Percentiles rank a stretch among this genome's conserved stretches.
Conservation (phyloP, 805 yeast genomes). For the Kodamaea kaohsiungensis region DNA sequence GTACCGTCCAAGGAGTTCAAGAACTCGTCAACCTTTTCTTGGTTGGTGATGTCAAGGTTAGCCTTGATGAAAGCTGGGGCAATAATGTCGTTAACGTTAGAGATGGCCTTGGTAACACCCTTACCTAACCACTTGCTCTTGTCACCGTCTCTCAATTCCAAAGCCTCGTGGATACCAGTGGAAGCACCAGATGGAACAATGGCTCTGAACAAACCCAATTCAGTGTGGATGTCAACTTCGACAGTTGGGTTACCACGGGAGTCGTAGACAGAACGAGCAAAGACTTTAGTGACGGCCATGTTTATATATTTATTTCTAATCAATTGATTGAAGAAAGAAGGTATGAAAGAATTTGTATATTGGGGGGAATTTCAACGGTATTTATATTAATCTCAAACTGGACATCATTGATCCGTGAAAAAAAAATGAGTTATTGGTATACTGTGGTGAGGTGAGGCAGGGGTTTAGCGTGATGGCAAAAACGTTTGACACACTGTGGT, state of each 20-base stretch:
- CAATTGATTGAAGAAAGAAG: conserved; percentile 9
- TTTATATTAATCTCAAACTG: not conserved
- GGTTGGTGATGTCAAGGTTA: conserved; percentile 81
- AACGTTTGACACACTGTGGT: not conserved
- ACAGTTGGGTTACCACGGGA: conserved; percentile 99
- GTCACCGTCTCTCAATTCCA: conserved; percentile 98
- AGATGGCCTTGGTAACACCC: conserved; percentile 97
- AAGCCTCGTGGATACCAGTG: conserved; percentile 98
- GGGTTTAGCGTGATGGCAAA: not conserved
- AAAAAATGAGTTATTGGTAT: not conserved
- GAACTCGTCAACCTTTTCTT: conserved; percentile 84
- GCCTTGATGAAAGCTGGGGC: conserved; percentile 91
- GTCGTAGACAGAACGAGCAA: conserved; percentile 97
- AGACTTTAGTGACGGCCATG: conserved; percentile 86
- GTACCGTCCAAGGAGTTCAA: conserved; percentile 90
- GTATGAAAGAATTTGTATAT: not conserved
- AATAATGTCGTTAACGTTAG: conserved; percentile 90
- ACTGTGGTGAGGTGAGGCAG: not conserved
- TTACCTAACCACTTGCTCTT: conserved; percentile 97
- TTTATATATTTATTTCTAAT: conserved; percentile 16
- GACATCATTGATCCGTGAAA: not conserved
- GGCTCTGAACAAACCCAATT: conserved; percentile 90
- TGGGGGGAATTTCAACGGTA: conserved; percentile 3
- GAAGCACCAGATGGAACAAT: conserved; percentile 99
- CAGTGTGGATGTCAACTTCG: conserved; percentile 95